Evolutionary conservation across 306 rosid species (phyloP), one percentile per base, ranked within the genome.

Genomic region (Vicia villosa): DNA sequence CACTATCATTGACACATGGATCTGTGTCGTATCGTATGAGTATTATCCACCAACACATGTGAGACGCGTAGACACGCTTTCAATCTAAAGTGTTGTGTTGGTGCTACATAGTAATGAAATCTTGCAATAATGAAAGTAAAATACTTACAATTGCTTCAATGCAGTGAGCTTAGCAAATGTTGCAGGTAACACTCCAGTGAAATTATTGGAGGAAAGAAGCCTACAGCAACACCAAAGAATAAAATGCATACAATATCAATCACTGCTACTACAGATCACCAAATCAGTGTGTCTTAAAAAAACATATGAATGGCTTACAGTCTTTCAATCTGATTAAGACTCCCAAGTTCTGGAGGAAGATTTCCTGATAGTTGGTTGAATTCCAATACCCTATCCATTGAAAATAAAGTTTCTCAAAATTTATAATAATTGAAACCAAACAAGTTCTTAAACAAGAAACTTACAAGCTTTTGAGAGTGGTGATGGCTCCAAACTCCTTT

Each of bases 141-240:
- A 81, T 40, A n/a, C 92, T 83, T 86, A 84, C 97, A 80, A 20
- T 5, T 75, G 38, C 46, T 69, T 70, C 70, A 80, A 49, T 64
- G 70, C 14, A n/a, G 62, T 75, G 26, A 80, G 80, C 47, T 20
- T 70, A 47, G 77, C 46, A 51, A 70, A 74, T 55, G 73, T 56
- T 47, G 74, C 55, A 55, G 83, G 83, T 56, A 80, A 10, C 9
- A 46, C 65, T 70, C 83, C 80, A 28, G 74, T 74, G 47, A 80
- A 80, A 41, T 63, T 37, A 70, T 80, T 80, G 30, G 96, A 87
- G 46, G 74, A 22, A 19, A 90, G 70, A 56, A 42, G 51, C 30
- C 96, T 90, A 45, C 3, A 49, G 3, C 10, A 76, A 61, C 17
- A 46, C n/a, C 11, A 6, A 61, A 62, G 30, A 61, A 60, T 10